Base-by-base conservation (phyloP, 306 rosid genomes). In the Sphenostylis stenocarpa region DNA sequence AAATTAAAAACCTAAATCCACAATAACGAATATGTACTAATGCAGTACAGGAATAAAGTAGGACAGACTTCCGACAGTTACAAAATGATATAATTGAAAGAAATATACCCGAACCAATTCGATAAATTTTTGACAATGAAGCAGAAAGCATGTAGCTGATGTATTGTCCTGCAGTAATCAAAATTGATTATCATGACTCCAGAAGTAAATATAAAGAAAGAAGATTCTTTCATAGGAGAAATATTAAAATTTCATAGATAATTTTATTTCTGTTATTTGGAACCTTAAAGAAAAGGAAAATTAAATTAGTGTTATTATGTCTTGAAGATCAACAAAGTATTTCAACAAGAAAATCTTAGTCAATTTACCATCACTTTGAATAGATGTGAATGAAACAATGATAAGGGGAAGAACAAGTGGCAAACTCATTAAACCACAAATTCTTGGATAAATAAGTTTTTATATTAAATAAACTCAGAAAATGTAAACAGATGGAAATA, bases 101-200 rank as follows among this genome's bases (percentile, higher is more conserved):
- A 15, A 80, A 82, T 68, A 79, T 96, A 96, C 99, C 91, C 96
- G 95, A 77, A 96, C 98, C 81, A 96, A 85, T 81, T 96, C 98
- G 24, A 96, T 91, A 76, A 96, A 92, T 43, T 92, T 92, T 78
- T 96, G 99, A 84, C 97, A 91, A 80, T 93, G 94, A 76, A 96
- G 99, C 55, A 93, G 93, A 86, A 96, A 93, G 89, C 97, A 96
- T 51, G 87, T 89, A 67, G 98, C 93, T 49, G 99, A 92, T 70
- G 89, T 84, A 81, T 87, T 93, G 84, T 93, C 96, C 99, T 96
- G 93, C 91, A 91, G 34, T 61, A 71, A 58, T 63, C 66, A 85
- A 67, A 88, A 70, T 52, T 41, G 26, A 78, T 76, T 1, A 20
- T 82, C 67, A 82, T 51, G 17, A 65, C 31, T 33, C 20, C 12